phyloP scores from a whole-genome alignment of 2,329 filamentous ascomycete genomes.

The Diaporthe ilicicola region DNA sequence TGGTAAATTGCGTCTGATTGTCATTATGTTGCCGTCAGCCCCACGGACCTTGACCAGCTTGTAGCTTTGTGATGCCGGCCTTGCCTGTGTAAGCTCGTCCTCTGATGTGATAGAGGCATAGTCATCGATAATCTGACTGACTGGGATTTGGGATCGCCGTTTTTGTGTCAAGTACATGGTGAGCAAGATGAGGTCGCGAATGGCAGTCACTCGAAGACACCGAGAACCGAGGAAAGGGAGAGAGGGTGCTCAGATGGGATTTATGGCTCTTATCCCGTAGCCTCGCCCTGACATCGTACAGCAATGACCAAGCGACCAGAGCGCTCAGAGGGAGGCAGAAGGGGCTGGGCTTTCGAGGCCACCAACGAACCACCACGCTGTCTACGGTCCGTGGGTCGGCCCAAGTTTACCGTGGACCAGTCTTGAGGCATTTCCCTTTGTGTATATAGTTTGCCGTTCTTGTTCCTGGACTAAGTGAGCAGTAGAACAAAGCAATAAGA shows the following conservation, averaged over 20 bases:
- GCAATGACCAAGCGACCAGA: background rate
- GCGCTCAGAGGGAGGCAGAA: background rate
- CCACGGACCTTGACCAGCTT: conserved; percentile 27
- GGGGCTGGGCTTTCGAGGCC: background rate
- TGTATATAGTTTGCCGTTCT: background rate
- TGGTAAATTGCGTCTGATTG: conserved; percentile 25
- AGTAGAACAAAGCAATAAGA: background rate
- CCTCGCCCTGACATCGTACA: too few species aligned
- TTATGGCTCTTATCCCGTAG: background rate
- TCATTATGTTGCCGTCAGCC: conserved; percentile 19
- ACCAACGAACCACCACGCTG: background rate
- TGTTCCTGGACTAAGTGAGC: conserved; percentile 7
- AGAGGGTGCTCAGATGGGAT: background rate
- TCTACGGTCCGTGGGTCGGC: background rate
- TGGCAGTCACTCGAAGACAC: background rate
- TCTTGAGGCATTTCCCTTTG: background rate
- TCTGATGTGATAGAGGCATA: background rate
- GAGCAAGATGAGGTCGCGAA: background rate
- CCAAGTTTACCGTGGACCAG: background rate
- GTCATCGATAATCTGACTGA: conserved; percentile 5
- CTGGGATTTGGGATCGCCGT: background rate
- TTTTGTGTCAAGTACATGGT: background rate
- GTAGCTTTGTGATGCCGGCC: conserved; percentile 26
- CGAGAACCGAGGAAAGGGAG: background rate
- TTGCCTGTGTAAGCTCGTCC: background rate